Evolutionary conservation across 2,329 filamentous ascomycete species (phyloP), one percentile per base, ranked within the genome.

Genomic region (Boeremia lycopersici): DNA sequence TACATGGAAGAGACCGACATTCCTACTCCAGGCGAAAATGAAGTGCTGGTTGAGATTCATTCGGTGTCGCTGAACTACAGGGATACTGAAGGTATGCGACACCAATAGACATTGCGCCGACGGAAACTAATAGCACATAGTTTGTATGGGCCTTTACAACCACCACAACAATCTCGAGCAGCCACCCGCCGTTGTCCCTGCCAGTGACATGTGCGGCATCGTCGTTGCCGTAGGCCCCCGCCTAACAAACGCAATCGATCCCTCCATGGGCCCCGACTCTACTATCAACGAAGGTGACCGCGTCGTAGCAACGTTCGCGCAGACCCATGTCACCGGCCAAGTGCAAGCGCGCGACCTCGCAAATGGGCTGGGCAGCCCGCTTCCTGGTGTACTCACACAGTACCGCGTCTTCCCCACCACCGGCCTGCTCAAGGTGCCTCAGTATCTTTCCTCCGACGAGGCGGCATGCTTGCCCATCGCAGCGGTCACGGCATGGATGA

Each of bases 201-300:
- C 85, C 72, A 88, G 86, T 19, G 88, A 91, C 72, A 89, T 88
- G 80, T 88, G 86, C 73, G 88, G 88, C 39, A 79, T 79, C 8
- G 77, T 90, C 40, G 75, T 83, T 2, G 71, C 79, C 12, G 63
- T 82, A 28, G 82, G 83, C 30, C 67, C 67, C 19, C 42, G 46
- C 2, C 69, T 78, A 15, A 77, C 74, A 2, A 54, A 65, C 35
- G 72, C 76, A 6, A 75, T 73, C 2, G 62, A 70, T 36, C 74
- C 76, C 6, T 84, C 84, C 76, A 77, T 79, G 48, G 73, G 77
- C 13, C 64, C 70, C n/a, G 57, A 60, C 4, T 74, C 72, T 38
- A 58, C 57, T 6, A 63, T 73, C 35, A 54, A 68, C 15, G 46
- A 60, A 30, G 87, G 87, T 53, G 84, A 89, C 53, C 83, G 86